Conservation (phyloP, 176 grass and related monocot species). For the Avena atlantica region DNA sequence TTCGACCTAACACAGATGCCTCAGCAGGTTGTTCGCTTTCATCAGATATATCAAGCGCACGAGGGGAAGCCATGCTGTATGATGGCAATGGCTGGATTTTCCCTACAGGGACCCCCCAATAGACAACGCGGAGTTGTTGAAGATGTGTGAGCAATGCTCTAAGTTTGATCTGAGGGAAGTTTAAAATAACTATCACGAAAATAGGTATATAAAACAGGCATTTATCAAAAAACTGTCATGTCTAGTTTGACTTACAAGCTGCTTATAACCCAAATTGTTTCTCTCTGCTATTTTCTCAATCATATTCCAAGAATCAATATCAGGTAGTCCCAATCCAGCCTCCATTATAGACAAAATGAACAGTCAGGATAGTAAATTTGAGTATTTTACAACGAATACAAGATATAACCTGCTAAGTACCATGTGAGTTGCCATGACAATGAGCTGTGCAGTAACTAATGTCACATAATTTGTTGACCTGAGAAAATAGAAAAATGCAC, state of each 20-base stretch:
- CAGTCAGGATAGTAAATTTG: slow-evolving; percentile 40
- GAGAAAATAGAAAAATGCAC: slow-evolving; percentile 41
- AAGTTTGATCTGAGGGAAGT: slow-evolving; percentile 82
- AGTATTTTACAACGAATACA: slow-evolving; percentile 29
- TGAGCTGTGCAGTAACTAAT: slow-evolving; percentile 89
- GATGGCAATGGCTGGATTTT: slow-evolving; percentile 60
- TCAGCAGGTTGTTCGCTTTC: slow-evolving; percentile 92
- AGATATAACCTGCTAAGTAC: slow-evolving; percentile 53
- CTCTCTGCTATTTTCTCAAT: slow-evolving; percentile 99
- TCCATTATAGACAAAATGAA: slow-evolving; percentile 57
- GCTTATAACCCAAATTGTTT: slow-evolving; percentile 98
- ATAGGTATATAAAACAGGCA: slow-evolving; percentile 8
- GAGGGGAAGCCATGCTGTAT: slow-evolving; percentile 85
- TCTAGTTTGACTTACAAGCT: slow-evolving; percentile 79
- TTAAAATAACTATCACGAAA: slow-evolving; percentile 36
- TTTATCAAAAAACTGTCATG: slow-evolving; percentile 27
- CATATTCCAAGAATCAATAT: slow-evolving; percentile 96
- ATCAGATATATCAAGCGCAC: slow-evolving; percentile 73
- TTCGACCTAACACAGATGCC: slow-evolving; percentile 90
- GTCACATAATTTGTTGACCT: slow-evolving; percentile 94
- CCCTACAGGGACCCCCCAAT: slow-evolving; percentile 80
- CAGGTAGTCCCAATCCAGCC: slow-evolving; percentile 92
- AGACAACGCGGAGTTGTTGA: slow-evolving; percentile 91
- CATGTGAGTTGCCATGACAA: slow-evolving; percentile 97
- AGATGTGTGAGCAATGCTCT: slow-evolving; percentile 95